Evolutionary conservation across 805 yeast species (phyloP).

Genomic region (Hanseniaspora nectarophila): DNA sequence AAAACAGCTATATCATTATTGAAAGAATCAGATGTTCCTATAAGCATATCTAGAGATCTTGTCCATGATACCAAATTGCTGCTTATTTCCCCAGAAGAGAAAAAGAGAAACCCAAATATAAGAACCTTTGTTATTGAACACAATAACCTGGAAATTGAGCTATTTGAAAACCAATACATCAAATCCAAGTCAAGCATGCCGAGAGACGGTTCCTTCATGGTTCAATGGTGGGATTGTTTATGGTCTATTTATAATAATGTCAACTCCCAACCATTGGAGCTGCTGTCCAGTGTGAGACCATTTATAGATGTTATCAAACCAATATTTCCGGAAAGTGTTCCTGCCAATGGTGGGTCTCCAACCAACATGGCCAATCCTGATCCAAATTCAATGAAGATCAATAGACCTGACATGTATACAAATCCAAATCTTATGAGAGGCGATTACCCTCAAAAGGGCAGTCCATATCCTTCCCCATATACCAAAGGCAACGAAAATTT

Average conservation of each 20-base stretch:
- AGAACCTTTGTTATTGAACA: constrained; percentile 15
- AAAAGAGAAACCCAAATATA: constrained; percentile 1
- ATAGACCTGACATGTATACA: constrained; percentile 13
- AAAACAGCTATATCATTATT: constrained; percentile 42
- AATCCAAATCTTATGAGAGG: neutral
- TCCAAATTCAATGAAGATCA: constrained; percentile 11
- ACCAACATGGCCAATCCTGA: constrained; percentile 21
- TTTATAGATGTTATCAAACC: constrained; percentile 19
- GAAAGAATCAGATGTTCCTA: constrained; percentile 35
- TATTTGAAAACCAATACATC: constrained; percentile 21
- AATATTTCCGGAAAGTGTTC: constrained; percentile 16
- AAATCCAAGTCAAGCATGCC: constrained; percentile 34
- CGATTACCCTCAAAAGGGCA: neutral
- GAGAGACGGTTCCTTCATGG: constrained; percentile 36
- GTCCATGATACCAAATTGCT: constrained; percentile 11
- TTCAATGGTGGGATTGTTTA: constrained; percentile 48
- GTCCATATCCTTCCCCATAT: neutral
- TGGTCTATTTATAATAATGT: constrained; percentile 40
- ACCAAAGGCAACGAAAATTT: neutral
- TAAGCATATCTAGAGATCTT: constrained; percentile 19
- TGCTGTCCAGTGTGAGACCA: constrained; percentile 18
- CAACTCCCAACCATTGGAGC: constrained; percentile 26
- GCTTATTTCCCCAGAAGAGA: constrained; percentile 17
- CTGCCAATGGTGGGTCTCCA: constrained; percentile 19
- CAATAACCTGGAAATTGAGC: constrained; percentile 1